phyloP scores from a whole-genome alignment of 1,284 basidiomycete species.

The Melampsora americana region DNA sequence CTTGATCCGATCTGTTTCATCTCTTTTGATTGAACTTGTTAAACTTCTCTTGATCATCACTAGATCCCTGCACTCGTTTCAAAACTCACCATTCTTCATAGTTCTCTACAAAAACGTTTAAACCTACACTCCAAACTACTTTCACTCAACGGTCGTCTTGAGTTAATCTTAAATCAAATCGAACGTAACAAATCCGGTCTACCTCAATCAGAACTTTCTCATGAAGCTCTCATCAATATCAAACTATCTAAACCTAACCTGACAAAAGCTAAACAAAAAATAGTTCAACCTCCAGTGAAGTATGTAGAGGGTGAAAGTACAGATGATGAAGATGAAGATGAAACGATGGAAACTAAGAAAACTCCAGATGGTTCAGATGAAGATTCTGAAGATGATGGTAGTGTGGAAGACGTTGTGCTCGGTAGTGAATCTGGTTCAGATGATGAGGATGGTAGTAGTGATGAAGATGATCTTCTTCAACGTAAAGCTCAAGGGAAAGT shows the following conservation, averaged over 20 bases:
- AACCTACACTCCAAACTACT: conserved; percentile 79
- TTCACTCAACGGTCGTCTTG: conserved; percentile 80
- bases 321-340: conserved; percentile 50
- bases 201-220: conserved; percentile 46
- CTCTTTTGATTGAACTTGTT: too few relatives aligned
- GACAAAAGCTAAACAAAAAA: conserved; percentile 52
- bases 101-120: conserved; percentile 74
- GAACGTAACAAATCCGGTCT: conserved; percentile 62
- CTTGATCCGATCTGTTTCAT: too few relatives aligned
- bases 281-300: conserved; percentile 32
- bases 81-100: conserved; percentile 76
- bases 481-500: neutral
- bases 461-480: conserved; percentile 7
- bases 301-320: conserved; percentile 52
- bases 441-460: conserved; percentile 62
- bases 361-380: conserved; percentile 15
- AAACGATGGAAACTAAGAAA: conserved; percentile 46
- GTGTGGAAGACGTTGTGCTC: conserved; percentile 48
- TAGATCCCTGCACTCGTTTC: conserved; percentile 80
- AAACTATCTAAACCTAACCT: conserved; percentile 17
- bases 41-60: conserved; percentile 11
- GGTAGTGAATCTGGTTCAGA: conserved; percentile 58
- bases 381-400: conserved; percentile 35
- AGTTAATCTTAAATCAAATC: conserved; percentile 89
- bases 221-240: conserved; percentile 55